Conservation (phyloP, 2,329 filamentous ascomycete species). For the Talaromyces atroroseus region DNA sequence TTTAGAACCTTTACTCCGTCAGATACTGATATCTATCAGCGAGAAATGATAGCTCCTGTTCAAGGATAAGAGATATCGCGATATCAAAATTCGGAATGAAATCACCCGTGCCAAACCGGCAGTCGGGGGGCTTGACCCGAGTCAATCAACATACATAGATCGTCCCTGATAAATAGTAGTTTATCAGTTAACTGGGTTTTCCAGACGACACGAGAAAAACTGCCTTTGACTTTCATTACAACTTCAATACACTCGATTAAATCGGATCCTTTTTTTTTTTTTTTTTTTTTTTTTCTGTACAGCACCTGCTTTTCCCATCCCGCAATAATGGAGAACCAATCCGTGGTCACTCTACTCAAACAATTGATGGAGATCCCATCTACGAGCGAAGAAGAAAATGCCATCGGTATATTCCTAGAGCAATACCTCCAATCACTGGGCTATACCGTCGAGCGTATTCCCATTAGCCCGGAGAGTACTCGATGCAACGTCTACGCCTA, state of each 20-base stretch:
- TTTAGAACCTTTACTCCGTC: background rate
- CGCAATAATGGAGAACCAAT: slow-evolving; percentile 1
- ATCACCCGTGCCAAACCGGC: background rate
- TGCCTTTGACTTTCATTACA: background rate
- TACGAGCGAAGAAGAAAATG: slow-evolving; percentile 34
- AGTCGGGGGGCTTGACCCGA: slow-evolving; percentile 1
- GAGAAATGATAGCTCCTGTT: slow-evolving; percentile 2
- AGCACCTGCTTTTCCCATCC: background rate
- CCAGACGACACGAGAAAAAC: no score
- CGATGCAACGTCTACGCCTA: slow-evolving; percentile 39
- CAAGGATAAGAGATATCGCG: background rate
- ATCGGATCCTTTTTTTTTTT: slow-evolving; percentile 1
- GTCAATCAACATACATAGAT: slow-evolving; percentile 6
- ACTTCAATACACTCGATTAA: slow-evolving; percentile 3
- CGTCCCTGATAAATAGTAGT: slow-evolving; percentile 1
- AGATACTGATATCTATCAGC: background rate
- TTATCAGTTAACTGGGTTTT: background rate
- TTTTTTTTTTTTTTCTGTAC: background rate
- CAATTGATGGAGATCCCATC: slow-evolving; percentile 34
- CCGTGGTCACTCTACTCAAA: slow-evolving; percentile 26
- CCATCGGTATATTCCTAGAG: slow-evolving; percentile 31
- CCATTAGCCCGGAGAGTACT: slow-evolving; percentile 27
- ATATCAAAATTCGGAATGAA: background rate
- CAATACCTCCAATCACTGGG: slow-evolving; percentile 27
- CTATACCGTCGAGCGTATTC: slow-evolving; percentile 34